Percentiles rank a stretch among this genome's conserved stretches.
These are phyloP conservation scores for Stemphylium beticola DNA, from an alignment of 2,329 filamentous ascomycete genomes.

Conservation along the genomic window DNA sequence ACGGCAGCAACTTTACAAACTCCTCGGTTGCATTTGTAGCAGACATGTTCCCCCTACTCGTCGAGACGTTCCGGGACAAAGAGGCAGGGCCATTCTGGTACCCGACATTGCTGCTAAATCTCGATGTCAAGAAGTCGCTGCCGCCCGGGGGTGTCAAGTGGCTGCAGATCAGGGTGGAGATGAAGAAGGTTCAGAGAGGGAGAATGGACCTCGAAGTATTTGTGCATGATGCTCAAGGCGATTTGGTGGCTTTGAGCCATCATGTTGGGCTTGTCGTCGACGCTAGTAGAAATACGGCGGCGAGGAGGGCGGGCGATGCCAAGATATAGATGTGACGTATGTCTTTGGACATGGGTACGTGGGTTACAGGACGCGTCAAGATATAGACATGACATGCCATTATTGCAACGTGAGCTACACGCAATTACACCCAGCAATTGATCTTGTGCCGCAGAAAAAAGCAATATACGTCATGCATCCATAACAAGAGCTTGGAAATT, in stretches of 20 bases:
- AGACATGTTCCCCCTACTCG: slow-evolving; percentile 72
- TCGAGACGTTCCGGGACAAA: slow-evolving; percentile 57
- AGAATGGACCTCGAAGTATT: slow-evolving; percentile 76
- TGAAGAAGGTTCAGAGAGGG: slow-evolving; percentile 73
- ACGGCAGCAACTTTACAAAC: slow-evolving; percentile 68
- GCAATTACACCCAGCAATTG: neutral
- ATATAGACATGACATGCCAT: neutral
- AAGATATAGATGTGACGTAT: slow-evolving; percentile 39
- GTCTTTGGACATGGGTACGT: neutral
- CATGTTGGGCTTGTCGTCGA: slow-evolving; percentile 71
- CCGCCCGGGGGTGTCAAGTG: slow-evolving; percentile 73
- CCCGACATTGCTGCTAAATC: slow-evolving; percentile 74
- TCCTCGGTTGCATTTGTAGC: slow-evolving; percentile 68
- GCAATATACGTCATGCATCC: neutral
- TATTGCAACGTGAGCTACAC: neutral
- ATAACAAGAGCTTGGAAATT: neutral
- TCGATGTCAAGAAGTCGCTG: slow-evolving; percentile 77
- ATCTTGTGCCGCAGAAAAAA: neutral
- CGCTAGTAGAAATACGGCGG: slow-evolving; percentile 67
- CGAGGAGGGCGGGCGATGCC: slow-evolving; percentile 50
- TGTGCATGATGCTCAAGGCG: slow-evolving; percentile 67
- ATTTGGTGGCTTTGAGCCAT: slow-evolving; percentile 70
- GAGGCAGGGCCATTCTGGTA: slow-evolving; percentile 66
- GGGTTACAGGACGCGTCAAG: neutral
- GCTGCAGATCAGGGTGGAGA: slow-evolving; percentile 69